Base-by-base conservation (phyloP, 495 filamentous ascomycete genomes). In the Cladorrhinum samala region DNA sequence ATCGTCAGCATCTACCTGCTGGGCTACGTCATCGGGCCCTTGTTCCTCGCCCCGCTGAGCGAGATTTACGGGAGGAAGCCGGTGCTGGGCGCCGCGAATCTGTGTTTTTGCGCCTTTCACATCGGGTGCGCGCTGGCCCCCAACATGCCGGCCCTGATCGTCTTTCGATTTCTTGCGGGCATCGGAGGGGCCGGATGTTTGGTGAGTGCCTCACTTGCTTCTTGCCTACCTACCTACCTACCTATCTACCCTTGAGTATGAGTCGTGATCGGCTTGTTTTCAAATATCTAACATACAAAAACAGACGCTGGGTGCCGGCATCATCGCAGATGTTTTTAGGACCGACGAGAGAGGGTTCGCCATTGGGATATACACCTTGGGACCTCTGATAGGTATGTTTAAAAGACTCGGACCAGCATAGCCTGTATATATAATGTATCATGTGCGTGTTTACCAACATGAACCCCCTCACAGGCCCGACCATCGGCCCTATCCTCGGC, bases 61-160 rank as follows among this genome's bases (percentile, higher is more conserved):
- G 87, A 93, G 64, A 82, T 90, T 14, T 89, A 87, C 54, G 88
- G 88, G 0, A 76, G 88, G 2, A 68, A 78, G 0, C 71, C 75
- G 5, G 76, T 90, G 9, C 68, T 89, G 19, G 80, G 81, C 21
- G 63, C 72, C 2, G 68, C 82, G 7, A 89, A 89, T 51, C 46
- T 79, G 5, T 83, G 88, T 53, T 94, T 87, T 56, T 73, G 84
- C 64, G 69, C 77, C 8, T 87, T 82, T 77, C 81, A 84, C 52
- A 83, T 88, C 24, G 85, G 84, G 1, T 86, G 84, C 57, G 86
- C 85, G 2, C 66, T 88, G 9, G 73, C 84, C 0, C 81, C 81
- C 0, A 82, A 77, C 39, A 72, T 88, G 23, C 56, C 56, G 4
- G 57, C 70, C 1, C 68, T 88, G 9, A 82, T 88, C 19, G 74